Base-by-base conservation (phyloP, 1,284 basidiomycete species). In the Fomes fomentarius region DNA sequence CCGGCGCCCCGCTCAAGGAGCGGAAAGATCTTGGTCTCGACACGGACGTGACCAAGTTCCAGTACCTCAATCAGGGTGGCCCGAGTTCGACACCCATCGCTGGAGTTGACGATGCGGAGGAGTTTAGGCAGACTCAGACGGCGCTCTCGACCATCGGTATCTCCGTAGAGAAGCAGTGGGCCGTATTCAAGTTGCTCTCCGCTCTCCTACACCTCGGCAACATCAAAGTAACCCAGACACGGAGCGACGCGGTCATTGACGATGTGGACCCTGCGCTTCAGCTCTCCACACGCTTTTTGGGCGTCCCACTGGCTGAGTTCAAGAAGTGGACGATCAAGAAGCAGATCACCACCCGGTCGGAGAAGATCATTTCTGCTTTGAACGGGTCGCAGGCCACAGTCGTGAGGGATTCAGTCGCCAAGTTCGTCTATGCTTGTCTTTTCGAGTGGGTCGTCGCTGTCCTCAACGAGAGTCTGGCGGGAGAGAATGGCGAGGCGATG, bases 321-420 rank as follows among this genome's bases (percentile, higher is more conserved):
- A 98, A 94, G 77, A 98, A 94, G 71, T 99, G 97, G 97, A 96
- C 93, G 1, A 76, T 98, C 74, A 99, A 99, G 81, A 98, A 96
- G 74, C 96, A 99, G 75, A 91, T 99, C 53, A 85, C 87, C 28
- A 97, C 96, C 4, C 85, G 97, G 38, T 90, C 87, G 24, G 97
- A 99, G 75, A 98, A 96, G 80, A 98, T 99, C 54, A 83, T 97
- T 28, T 94, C 94, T 1, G 77, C 85, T 49, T 77, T 99, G 54
- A 94, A 87, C 69, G 89, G 86, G 17, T 83, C 91, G 1, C 95
- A 98, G 73, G 96, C 97, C 9, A 91, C 86, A n/a, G 94, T 95
- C 43, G 97, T 99, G 35, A 81, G 95, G 56, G 97, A 99, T 71
- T 95, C 93, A 63, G 96, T 99, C 28, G 92, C 96, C 37, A 99